Base-by-base conservation (phyloP, 78 protist genomes). In the Dictyostelium firmibasis region DNA sequence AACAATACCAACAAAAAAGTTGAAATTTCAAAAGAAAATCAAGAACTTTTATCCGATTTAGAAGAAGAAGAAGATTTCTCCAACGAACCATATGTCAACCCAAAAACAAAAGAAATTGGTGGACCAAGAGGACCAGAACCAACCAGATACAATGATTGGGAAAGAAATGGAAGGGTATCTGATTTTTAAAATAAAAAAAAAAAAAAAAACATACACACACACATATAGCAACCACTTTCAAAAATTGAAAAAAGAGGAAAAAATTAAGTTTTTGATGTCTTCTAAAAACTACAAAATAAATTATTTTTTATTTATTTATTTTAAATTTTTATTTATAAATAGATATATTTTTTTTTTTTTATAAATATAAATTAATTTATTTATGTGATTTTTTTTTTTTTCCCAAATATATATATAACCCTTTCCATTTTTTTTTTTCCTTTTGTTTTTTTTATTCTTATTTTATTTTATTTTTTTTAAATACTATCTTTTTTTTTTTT, bases 71-170 rank as follows among this genome's bases (percentile, higher is more conserved):
- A 25, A 18, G 81, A 75, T 25, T 29, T 35, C 13, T n/a, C n/a
- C n/a, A n/a, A n/a, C n/a, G 3, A 38, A 20, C 84, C 84, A 9
- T 77, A 86, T 41, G 67, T 77, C 2, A 92, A 83, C 11, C 62
- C 60, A 29, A 53, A 27, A 60, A 96, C 97, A n/a, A 96, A 97
- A 13, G 98, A 98, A 85, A 31, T 47, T n/a, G 95, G 96, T 70
- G 98, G 98, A 4, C 97, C 97, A 14, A 83, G 16, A 44, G 97
- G 97, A 3, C 97, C 97, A 6, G 98, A 98, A 82, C 98, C 98
- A 81, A 95, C 97, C 5, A 83, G 98, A 35, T 98, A 67, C 81
- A 95, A 96, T 13, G 98, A 98, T 67, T 98, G 98, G 98, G 98
- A 98, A 70, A 84, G 92, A 76, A 82, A 67, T 41, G 98, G 98